Evolutionary conservation across 805 yeast species (phyloP), one percentile per base, ranked within the genome.

Genomic region (Candida berthetii): DNA sequence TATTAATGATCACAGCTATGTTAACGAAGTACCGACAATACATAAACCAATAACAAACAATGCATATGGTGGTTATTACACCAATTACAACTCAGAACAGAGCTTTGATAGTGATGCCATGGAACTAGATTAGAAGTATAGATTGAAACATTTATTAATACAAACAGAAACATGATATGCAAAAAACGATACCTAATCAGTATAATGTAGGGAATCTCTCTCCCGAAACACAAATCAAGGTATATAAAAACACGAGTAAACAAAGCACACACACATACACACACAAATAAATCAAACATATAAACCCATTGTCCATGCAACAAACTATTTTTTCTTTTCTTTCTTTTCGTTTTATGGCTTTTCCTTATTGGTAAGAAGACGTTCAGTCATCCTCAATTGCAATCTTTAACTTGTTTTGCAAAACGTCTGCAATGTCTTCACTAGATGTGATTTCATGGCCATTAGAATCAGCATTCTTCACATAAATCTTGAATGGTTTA

Each of bases 301-400:
- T 27, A 27, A 5, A 27, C 29, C 29, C n/a, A 27, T 27, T 27
- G 29, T 27, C 29, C 29, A 27, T 27, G 4, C 8, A 27, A 27
- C 29, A 27, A 5, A 27, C n/a, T 11, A 31, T 13, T 31, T 22
- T 13, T 40, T 27, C 28, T 40, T 25, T 20, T 29, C 16, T 24
- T 15, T 19, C 25, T 19, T 29, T 37, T 22, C 16, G 25, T 20
- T 22, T 25, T 40, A 18, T 40, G 35, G 14, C 37, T 40, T 28
- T 35, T 32, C 42, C 17, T 48, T 32, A 58, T 40, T n/a, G n/a
- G n/a, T n/a, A n/a, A n/a, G n/a, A n/a, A n/a, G n/a, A n/a, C n/a
- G n/a, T n/a, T n/a, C n/a, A n/a, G n/a, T 53, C 57, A 41, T 66
- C 69, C 38, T 60, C 60, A 31, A 68, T 66, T 7, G 58, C 45